A percentile compares a stretch with the other conserved stretches of the same genome.
These are phyloP conservation scores for Myochromella boudieri DNA, from an alignment of 768 basidiomycete genomes.

Conservation along the genomic window DNA sequence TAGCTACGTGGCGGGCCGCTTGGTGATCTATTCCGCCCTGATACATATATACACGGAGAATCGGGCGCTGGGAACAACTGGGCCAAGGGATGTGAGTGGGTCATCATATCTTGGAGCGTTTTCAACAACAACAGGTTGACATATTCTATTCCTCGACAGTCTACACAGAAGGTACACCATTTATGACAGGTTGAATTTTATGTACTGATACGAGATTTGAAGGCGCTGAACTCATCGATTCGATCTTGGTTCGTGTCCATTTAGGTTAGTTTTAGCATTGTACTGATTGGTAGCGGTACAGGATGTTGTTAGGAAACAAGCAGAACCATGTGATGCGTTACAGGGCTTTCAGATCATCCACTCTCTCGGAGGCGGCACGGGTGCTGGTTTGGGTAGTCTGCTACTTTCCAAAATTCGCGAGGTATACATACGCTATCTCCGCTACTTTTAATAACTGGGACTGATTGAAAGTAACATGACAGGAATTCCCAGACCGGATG, in stretches of 20 bases:
- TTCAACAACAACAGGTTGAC: constrained; percentile 4
- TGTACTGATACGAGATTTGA: background rate
- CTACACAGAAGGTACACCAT: constrained; percentile 78
- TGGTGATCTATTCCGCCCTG: constrained; percentile 81
- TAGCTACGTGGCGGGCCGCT: constrained; percentile 69
- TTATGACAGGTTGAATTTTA: background rate
- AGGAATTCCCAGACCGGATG: constrained; percentile 59
- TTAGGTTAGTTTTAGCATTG: background rate
- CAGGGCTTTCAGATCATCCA: constrained; percentile 92
- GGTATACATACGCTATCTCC: no score
- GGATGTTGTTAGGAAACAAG: constrained; percentile 78
- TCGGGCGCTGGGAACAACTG: constrained; percentile 88
- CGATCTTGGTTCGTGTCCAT: constrained; percentile 54
- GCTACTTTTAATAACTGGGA: constrained; percentile 8
- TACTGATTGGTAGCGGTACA: constrained; percentile 20
- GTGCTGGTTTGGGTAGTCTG: constrained; percentile 81
- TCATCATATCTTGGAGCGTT: background rate
- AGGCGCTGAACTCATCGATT: constrained; percentile 91
- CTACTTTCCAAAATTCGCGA: constrained; percentile 82
- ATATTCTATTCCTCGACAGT: constrained; percentile 45
- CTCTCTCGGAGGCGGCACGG: constrained; percentile 90
- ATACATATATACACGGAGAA: constrained; percentile 72
- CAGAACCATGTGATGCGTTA: constrained; percentile 79
- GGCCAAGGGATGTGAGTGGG: constrained; percentile 85
- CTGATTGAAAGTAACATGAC: background rate